Evolutionary conservation across 306 rosid species (phyloP).

Genomic region (Dalbergia cultrata): DNA sequence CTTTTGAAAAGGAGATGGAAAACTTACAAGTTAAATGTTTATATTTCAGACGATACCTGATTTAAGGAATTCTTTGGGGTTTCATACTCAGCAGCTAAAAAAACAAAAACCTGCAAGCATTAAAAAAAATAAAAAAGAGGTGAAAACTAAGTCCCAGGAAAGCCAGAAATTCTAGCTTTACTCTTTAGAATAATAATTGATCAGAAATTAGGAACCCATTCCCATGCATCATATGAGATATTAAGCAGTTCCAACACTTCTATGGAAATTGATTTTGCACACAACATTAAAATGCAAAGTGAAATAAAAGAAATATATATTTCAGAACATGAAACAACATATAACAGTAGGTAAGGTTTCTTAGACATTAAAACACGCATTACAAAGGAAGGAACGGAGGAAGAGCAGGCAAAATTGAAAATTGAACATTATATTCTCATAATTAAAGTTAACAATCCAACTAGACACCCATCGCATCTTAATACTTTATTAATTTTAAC

Average conservation of each 20-base stretch:
- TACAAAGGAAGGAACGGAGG: conserved; percentile 15
- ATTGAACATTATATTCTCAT: neutral
- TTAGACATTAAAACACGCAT: neutral
- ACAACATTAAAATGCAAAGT: conserved; percentile 19
- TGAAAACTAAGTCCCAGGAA: conserved; percentile 33
- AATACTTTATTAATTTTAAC: neutral
- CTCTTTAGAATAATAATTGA: conserved; percentile 11
- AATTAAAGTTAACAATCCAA: neutral
- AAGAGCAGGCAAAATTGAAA: neutral
- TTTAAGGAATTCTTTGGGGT: conserved; percentile 85
- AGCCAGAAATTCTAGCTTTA: conserved; percentile 30
- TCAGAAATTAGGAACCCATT: conserved; percentile 14
- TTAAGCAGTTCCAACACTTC: conserved; percentile 1
- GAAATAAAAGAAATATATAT: neutral
- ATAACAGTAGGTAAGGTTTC: conserved; percentile 1
- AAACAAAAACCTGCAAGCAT: conserved; percentile 83
- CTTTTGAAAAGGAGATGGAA: neutral
- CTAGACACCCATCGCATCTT: conserved; percentile 27
- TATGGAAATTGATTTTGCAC: neutral
- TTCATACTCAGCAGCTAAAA: conserved; percentile 91
- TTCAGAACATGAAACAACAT: conserved; percentile 26
- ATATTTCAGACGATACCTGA: conserved; percentile 66
- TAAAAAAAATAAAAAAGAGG: conserved; percentile 30
- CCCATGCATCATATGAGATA: neutral
- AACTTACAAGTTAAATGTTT: conserved; percentile 1